Base-by-base conservation (phyloP, 106 monocot species). In the Phalaenopsis aphrodite region DNA sequence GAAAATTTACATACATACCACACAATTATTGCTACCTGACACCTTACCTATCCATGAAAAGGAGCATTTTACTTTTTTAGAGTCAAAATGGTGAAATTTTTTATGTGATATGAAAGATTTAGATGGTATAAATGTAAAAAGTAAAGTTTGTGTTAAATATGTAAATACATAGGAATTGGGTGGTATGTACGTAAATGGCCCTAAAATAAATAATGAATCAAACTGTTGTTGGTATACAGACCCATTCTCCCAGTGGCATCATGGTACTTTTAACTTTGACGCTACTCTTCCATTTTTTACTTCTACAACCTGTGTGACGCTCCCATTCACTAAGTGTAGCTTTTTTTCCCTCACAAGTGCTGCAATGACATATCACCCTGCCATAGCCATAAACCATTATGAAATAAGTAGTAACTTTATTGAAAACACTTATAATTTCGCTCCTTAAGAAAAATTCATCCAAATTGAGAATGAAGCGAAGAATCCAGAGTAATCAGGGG, bases 261-360 rank as follows among this genome's bases (percentile, higher is more conserved):
- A 84, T 80, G 55, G 94, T 79, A 46, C 78, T 84, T 84, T 92
- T 87, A 58, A 98, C 84, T 86, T 87, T 94, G 55, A 98, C 89
- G 82, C 87, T 94, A 41, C 73, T 84, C 76, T 87, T 98, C 97
- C 97, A 98, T 41, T 92, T 94, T 85, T 94, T 94, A 87, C 87
- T 88, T 84, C 85, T 94, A 71, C 89, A 94, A 79, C 97, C 94
- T 87, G 87, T 84, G 85, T 98, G 97, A 5, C 90, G 88, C 84
- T 98, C 97, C 97, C 97, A 98, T 79, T 98, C 97, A 69, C 73
- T 89, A 78, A 86, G 92, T 74, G 68, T 87, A 30, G 87, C 82
- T 76, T 85, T 92, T 75, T 84, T 83, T 66, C 85, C 84, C 49
- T 90, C 90, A 83, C 97, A 98, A 48, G 84, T 83, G n/a, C 80